Percentiles rank a stretch among this genome's conserved stretches.
Evolutionary conservation across 352 stramenopile species (phyloP).

Genomic region (Pythium chondricola): DNA sequence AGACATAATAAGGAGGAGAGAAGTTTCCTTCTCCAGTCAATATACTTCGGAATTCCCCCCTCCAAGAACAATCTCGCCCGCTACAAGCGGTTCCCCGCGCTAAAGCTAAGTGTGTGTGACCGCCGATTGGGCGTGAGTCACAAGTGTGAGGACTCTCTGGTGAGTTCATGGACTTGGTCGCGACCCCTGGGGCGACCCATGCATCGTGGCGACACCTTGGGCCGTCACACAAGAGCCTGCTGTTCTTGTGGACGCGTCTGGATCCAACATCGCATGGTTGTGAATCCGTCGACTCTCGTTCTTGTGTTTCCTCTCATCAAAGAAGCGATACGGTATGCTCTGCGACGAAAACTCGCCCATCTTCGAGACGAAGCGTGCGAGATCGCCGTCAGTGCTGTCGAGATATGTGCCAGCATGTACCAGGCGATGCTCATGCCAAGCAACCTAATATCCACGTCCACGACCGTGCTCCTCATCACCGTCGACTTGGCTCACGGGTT

Average conservation of each 20-base stretch:
- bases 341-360: background rate
- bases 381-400: slow-evolving; percentile 1
- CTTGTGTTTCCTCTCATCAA: slow-evolving; percentile 6
- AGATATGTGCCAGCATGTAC: slow-evolving; percentile 7
- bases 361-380: background rate
- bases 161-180: background rate
- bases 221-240: too few species aligned
- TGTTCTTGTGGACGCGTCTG: background rate
- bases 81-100: too few species aligned
- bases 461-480: slow-evolving; percentile 3
- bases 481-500: slow-evolving; percentile 7
- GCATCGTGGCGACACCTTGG: background rate
- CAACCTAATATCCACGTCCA: background rate
- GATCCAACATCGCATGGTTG: background rate
- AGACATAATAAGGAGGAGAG: too few species aligned
- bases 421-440: slow-evolving; percentile 12
- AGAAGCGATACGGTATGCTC: background rate
- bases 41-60: too few species aligned
- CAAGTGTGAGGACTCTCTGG: background rate
- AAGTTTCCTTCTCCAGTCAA: too few species aligned
- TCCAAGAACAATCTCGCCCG: too few species aligned
- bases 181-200: background rate
- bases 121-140: background rate
- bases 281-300: slow-evolving; percentile 2
- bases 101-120: too few species aligned